Base-by-base conservation (phyloP, 2,329 filamentous ascomycete species). In the Blumeriella jaapii region DNA sequence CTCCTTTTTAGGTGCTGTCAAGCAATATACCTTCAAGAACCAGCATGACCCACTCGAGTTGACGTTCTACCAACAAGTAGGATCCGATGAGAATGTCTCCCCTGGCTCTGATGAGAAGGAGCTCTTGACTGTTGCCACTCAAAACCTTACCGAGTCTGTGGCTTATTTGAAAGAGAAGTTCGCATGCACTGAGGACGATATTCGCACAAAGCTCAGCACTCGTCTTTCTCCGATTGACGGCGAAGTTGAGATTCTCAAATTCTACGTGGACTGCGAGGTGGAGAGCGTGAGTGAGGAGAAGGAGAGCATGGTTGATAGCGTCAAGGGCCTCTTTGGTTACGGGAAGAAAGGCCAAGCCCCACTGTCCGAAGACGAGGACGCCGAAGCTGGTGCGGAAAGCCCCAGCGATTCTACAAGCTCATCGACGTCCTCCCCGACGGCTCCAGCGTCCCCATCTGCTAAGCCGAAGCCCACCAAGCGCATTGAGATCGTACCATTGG, bases 251-350 rank as follows among this genome's bases (percentile, higher is more conserved):
- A 70, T 96, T 33, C 59, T 71, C 37, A 74, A 74, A 49, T 82
- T 81, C n/a, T 70, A 70, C 38, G 78, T 91, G 5, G 87, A 87
- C 57, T 98, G 91, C 54, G 83, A 93, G 56, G 73, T 80, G 16
- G 82, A 93, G 34, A 23, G 22, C 14, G 19, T 11, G 6, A 69
- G 68, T 4, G 58, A 61, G 6, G 75, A 74, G 59, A 84, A 86
- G 57, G 83, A 82, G 45, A 78, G 80, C 33, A 72, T 96, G 31
- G 82, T 95, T 30, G 89, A 94, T 53, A 87, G 85, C 27, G 84
- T 96, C 47, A 98, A 98, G 68, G 93, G 87, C 46, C 73, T 95
- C 44, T 93, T 98, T 55, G 91, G 91, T 5, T 87, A 96, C 55
- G 91, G 89, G 16, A 93, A 93, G 61, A 81, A 82, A 19, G 82